Evolutionary conservation across 1,284 basidiomycete genomes (phyloP).

Genomic region (Xerocomus nothofagi): DNA sequence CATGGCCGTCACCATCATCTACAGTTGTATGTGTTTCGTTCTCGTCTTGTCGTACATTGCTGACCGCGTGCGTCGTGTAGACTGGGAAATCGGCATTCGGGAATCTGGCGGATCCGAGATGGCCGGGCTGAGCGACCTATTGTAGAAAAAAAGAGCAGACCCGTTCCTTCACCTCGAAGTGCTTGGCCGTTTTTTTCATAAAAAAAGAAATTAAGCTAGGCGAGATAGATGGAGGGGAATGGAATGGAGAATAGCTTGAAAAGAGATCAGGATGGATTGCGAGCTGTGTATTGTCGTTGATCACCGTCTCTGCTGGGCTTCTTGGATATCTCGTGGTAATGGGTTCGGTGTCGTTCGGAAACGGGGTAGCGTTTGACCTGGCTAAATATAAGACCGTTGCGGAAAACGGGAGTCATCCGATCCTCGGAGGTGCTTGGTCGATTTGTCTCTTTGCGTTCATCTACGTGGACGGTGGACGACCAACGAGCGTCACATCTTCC

Average conservation of each 20-base stretch:
- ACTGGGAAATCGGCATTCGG: conserved; percentile 38
- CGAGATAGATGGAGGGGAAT: conserved; percentile 10
- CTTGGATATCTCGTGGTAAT: conserved; percentile 1
- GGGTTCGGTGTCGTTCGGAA: neutral
- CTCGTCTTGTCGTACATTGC: neutral
- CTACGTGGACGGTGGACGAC: too few relatives aligned
- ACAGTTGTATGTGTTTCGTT: conserved; percentile 58
- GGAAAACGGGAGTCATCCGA: too few relatives aligned
- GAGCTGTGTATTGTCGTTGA: neutral
- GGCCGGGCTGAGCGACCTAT: conserved; percentile 67
- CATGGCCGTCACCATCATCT: conserved; percentile 98
- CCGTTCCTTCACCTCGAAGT: neutral
- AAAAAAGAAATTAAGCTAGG: too few relatives aligned
- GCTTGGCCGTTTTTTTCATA: conserved; percentile 6
- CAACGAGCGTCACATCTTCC: too few relatives aligned
- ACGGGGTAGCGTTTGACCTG: neutral
- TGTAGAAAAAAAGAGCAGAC: conserved; percentile 41
- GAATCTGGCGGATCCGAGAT: conserved; percentile 76
- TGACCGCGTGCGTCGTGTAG: conserved; percentile 7
- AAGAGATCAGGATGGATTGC: neutral
- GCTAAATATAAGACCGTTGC: neutral
- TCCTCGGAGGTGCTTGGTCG: too few relatives aligned
- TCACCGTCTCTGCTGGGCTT: neutral
- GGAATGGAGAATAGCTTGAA: conserved; percentile 5
- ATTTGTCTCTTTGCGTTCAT: too few relatives aligned